Evolutionary conservation across 768 basidiomycete species (phyloP).

Genomic region (Leccinum boreale): DNA sequence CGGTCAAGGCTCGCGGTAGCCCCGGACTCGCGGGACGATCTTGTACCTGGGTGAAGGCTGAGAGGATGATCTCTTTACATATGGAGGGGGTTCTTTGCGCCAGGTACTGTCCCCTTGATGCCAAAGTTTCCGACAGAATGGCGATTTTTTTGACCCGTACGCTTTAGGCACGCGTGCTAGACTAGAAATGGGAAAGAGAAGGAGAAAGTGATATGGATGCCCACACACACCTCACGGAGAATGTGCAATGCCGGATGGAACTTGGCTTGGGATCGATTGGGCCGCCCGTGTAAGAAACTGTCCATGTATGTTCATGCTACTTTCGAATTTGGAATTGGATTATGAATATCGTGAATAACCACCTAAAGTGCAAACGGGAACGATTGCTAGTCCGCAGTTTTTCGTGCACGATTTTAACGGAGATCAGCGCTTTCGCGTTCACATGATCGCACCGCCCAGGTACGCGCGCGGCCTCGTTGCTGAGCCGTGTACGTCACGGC

Average conservation of each 20-base stretch:
- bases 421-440: not conserved
- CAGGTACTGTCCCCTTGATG: not conserved
- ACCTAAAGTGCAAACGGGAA: not conserved
- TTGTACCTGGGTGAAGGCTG: not conserved
- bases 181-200: not conserved
- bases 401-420: not conserved
- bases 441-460: slow-evolving; percentile 11
- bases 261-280: not conserved
- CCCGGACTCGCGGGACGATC: slow-evolving; percentile 9
- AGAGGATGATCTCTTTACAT: slow-evolving; percentile 5
- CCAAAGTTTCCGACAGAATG: slow-evolving; percentile 14
- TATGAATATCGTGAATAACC: not conserved
- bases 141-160: not conserved
- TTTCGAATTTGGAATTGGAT: slow-evolving; percentile 10
- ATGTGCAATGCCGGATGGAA: not conserved
- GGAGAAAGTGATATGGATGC: not conserved
- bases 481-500: slow-evolving; percentile 8
- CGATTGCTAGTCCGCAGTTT: not conserved
- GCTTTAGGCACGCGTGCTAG: not conserved
- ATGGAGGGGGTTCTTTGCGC: not conserved
- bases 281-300: slow-evolving; percentile 9
- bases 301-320: not conserved
- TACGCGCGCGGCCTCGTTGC: slow-evolving; percentile 5
- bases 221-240: not conserved
- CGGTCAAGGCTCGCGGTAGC: not conserved